Evolutionary conservation across 306 rosid species (phyloP).

Genomic region (Boehmeria nivea): DNA sequence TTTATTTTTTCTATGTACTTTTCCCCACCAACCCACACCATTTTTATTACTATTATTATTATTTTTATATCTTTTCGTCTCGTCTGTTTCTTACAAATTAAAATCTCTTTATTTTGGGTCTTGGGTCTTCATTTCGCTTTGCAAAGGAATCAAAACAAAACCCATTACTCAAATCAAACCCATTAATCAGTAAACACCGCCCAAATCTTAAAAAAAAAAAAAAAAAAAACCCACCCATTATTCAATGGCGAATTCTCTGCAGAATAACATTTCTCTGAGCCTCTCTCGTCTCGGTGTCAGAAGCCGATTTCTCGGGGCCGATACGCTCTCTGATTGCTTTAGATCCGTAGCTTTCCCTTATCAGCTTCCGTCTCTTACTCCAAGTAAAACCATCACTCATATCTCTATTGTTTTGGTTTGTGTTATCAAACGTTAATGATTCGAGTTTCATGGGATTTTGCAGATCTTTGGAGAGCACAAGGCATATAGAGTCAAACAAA

Average conservation of each 20-base stretch:
- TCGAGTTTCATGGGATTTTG: not conserved
- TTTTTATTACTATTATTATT: too few relatives aligned
- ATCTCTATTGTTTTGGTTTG: too few relatives aligned
- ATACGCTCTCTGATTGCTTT: constrained; percentile 11
- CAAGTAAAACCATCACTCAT: constrained; percentile 11
- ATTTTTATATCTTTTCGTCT: not conserved
- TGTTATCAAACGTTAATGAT: not conserved
- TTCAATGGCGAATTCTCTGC: constrained; percentile 40
- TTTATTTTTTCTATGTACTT: not conserved
- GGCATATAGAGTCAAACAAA: constrained; percentile 8
- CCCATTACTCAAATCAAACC: too few relatives aligned
- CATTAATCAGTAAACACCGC: too few relatives aligned
- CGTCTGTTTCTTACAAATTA: not conserved
- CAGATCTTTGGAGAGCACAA: constrained; percentile 23
- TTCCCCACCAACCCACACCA: not conserved
- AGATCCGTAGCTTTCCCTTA: constrained; percentile 37
- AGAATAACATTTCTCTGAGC: constrained; percentile 13
- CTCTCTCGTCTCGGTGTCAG: constrained; percentile 8
- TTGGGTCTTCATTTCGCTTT: too few relatives aligned
- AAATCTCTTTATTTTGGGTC: not conserved
- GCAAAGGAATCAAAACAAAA: too few relatives aligned
- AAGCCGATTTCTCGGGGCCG: constrained; percentile 14
- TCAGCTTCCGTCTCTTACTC: constrained; percentile 20
- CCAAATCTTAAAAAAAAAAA: not conserved
- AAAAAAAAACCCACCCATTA: not conserved